Evolutionary conservation across 2,329 filamentous ascomycete species (phyloP), one percentile per base, ranked within the genome.

Genomic region (Lecanosticta acicola): DNA sequence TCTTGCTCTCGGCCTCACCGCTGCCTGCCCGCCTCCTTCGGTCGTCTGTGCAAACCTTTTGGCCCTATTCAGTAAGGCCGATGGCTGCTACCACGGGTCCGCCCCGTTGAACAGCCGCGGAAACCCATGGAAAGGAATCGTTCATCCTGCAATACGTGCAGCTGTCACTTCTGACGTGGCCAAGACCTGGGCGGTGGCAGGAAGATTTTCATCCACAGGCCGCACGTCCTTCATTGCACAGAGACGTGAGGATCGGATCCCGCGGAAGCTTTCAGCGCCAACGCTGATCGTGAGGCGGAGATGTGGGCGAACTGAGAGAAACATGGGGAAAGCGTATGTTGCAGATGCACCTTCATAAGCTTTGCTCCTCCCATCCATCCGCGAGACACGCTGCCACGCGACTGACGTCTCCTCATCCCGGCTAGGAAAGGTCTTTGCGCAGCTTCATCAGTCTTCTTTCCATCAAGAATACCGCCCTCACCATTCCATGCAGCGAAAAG

Each of bases 391-490:
- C n/a, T 33, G 9, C 32, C n/a, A 45, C 32, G 11, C 35, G 32
- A 34, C 32, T 48, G 37, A 51, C 43, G 45, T 47, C 42, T 41
- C 50, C 34, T 44, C 47, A 26, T 44, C 26, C 39, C 40, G 37
- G 36, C 39, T 34, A n/a, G 9, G 32, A 26, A n/a, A 29, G 38
- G 48, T 46, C 59, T 29, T 46, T 52, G 65, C 64, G 46, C 59
- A 65, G 68, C 42, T 58, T 62, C 39, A 68, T 60, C 45, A 78
- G 59, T 49, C 59, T 70, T 44, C 61, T 51, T 57, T 83, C 79
- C 0, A 72, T 68, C 29, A 69, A 64, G 37, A 67, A 70, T 0
- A 81, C 76, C 13, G 71, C 74, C 45, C 63, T 65, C 11, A 79
- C 58, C 35, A 82, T 63, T 29, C 70, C 72, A 19, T 71, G 63